Evolutionary conservation across 139 green algal genomes (phyloP).

Genomic region (Mychonastes homosphaera): DNA sequence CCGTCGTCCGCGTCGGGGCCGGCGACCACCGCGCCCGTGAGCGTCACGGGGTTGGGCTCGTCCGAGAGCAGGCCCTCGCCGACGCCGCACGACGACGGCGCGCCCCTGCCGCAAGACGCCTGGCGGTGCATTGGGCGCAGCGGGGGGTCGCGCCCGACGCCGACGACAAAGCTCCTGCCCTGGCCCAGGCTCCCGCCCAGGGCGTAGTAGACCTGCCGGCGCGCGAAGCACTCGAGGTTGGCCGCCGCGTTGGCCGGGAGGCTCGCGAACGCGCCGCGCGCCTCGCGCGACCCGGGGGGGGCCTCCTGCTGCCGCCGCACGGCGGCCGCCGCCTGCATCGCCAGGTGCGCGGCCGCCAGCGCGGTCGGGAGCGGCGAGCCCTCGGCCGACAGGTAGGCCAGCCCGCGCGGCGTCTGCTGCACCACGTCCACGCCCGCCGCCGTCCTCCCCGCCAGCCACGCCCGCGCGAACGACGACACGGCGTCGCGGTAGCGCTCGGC

Average conservation of each 20-base stretch:
- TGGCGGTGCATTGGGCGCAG: conserved; percentile 31
- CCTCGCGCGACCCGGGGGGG: conserved; percentile 3
- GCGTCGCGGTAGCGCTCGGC: neutral
- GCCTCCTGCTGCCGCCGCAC: conserved; percentile 1
- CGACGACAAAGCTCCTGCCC: conserved; percentile 21
- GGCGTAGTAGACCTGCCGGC: conserved; percentile 13
- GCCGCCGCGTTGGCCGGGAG: neutral
- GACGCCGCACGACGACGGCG: neutral
- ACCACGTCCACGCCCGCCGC: conserved; percentile 11
- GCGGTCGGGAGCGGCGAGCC: too few species aligned
- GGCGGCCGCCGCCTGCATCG: neutral
- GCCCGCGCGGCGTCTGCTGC: conserved; percentile 3
- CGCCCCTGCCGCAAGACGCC: conserved; percentile 29
- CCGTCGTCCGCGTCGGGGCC: conserved; percentile 26
- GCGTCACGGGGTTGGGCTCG: conserved; percentile 29
- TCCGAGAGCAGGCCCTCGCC: neutral
- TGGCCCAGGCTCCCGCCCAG: conserved; percentile 7
- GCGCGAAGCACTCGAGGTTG: conserved; percentile 20
- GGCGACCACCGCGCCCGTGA: conserved; percentile 52
- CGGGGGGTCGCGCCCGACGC: conserved; percentile 29
- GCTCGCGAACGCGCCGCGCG: neutral
- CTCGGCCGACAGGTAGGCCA: conserved; percentile 1
- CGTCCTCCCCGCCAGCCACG: neutral
- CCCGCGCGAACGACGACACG: neutral
- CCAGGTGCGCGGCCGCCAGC: neutral